Base-by-base conservation (phyloP, 2,329 filamentous ascomycete species). In the Fusarium duplospermum region DNA sequence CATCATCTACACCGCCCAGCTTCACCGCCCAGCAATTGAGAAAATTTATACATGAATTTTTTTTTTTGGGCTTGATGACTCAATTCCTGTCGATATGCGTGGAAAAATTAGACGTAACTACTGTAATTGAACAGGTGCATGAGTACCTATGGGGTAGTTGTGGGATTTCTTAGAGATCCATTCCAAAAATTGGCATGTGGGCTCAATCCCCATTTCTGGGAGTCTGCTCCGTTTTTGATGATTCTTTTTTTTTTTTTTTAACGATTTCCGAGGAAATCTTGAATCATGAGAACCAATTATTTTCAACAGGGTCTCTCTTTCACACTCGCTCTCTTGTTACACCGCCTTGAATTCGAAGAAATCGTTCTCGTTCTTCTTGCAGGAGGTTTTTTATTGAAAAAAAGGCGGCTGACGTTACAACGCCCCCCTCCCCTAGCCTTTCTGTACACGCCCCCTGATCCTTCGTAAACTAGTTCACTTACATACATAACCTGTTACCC, bases 1-100 rank as follows among this genome's bases (percentile, higher is more conserved):
- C n/a, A n/a, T 38, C 16, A 42, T 24, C 60, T 62, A 54, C 60
- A 63, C 60, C 60, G 60, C 60, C 60, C 47, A 56, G 5, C 42
- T 63, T 54, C 60, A 63, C 60, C 60, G 60, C 60, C 60, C 33
- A 40, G 18, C 18, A 40, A 29, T 52, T 20, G 45, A 40, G 35
- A 24, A 47, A 9, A 47, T 42, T 40, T n/a, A 6, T 40, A 22
- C 13, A 24, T 13, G 10, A 10, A 13, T 11, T 40, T 29, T 16
- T 9, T n/a, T n/a, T n/a, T n/a, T n/a, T n/a, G 14, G 29, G 27
- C 18, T 24, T 18, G 36, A 52, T 52, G 47, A 52, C 47, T 29
- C 47, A n/a, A 27, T 11, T 27, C 18, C 7, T 47, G 1, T 18
- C 16, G 6, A 50, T 2, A 18, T 50, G 45, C 40, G 20, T 47